Percentiles rank a stretch among this genome's conserved stretches.
Evolutionary conservation across 2,329 filamentous ascomycete genomes (phyloP).

Genomic region (Colletotrichum noveboracense): DNA sequence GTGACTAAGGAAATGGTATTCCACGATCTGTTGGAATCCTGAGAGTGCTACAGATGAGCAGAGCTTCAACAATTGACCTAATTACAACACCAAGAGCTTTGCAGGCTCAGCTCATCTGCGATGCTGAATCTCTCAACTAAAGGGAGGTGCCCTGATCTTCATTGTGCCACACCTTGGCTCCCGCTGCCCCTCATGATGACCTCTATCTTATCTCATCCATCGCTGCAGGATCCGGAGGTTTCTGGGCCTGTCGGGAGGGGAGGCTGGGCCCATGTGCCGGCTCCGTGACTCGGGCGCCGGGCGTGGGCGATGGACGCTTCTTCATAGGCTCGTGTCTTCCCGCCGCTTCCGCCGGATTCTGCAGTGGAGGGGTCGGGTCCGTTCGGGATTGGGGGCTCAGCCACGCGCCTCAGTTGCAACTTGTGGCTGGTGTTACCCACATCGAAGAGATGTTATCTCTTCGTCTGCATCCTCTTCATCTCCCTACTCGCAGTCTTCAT

Average conservation of each 20-base stretch:
- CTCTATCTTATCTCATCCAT: background rate
- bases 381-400: background rate
- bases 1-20: background rate
- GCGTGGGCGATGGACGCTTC: background rate
- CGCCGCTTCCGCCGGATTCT: background rate
- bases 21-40: background rate
- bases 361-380: background rate
- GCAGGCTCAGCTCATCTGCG: rapidly evolving
- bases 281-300: background rate
- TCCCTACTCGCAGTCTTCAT: too few relatives aligned
- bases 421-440: background rate
- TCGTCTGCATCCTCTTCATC: background rate
- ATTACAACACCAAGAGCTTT: rapidly evolving
- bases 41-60: rapidly evolving
- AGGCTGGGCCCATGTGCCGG: background rate
- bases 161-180: background rate
- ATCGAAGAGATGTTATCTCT: background rate
- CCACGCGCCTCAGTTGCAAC: background rate
- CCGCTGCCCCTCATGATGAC: background rate
- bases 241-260: background rate
- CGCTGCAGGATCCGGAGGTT: background rate
- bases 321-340: background rate
- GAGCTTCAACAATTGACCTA: background rate
- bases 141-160: background rate
- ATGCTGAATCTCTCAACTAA: background rate